Percentiles rank a stretch among this genome's conserved stretches.
These are phyloP conservation scores for Suillus tomentosus DNA, from an alignment of 768 basidiomycete species.

Conservation along the genomic window DNA sequence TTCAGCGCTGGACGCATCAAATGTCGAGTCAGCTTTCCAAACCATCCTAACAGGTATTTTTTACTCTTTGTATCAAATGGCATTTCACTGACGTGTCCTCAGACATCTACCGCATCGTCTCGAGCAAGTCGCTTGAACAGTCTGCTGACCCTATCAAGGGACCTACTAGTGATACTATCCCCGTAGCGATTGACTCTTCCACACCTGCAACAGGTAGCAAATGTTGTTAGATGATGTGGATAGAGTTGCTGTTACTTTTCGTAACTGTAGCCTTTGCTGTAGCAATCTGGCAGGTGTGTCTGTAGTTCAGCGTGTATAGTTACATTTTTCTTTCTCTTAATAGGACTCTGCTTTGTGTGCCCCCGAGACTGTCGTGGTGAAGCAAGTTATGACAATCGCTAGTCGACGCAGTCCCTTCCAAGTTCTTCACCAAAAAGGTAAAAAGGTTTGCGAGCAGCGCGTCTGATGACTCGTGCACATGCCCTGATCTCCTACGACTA, in stretches of 20 bases:
- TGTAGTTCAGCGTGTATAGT: conserved; percentile 25
- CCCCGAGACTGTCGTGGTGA: neutral
- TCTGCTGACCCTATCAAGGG: conserved; percentile 77
- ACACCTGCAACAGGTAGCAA: conserved; percentile 53
- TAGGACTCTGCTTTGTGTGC: conserved; percentile 14
- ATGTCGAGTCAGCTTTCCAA: conserved; percentile 98
- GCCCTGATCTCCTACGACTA: conserved; percentile 91
- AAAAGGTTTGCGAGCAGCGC: conserved; percentile 80
- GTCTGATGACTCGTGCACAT: conserved; percentile 62
- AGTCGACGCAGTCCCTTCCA: neutral
- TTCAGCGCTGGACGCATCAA: conserved; percentile 98
- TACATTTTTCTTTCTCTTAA: conserved; percentile 31
- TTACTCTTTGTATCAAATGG: neutral
- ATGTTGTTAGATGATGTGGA: conserved; percentile 54
- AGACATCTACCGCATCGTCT: conserved; percentile 99
- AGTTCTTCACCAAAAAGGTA: neutral
- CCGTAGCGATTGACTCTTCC: conserved; percentile 69
- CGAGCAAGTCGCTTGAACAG: conserved; percentile 91
- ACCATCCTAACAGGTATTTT: conserved; percentile 84
- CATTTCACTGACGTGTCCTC: neutral
- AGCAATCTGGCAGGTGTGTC: conserved; percentile 12
- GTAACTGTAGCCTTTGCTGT: conserved; percentile 16
- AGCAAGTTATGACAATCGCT: too few species aligned
- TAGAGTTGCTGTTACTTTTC: conserved; percentile 9
- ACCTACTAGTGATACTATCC: conserved; percentile 81